A percentile compares a stretch with the other conserved stretches of the same genome.
phyloP scores from a whole-genome alignment of 305 asterid genomes.

The Petunia hybrid region DNA sequence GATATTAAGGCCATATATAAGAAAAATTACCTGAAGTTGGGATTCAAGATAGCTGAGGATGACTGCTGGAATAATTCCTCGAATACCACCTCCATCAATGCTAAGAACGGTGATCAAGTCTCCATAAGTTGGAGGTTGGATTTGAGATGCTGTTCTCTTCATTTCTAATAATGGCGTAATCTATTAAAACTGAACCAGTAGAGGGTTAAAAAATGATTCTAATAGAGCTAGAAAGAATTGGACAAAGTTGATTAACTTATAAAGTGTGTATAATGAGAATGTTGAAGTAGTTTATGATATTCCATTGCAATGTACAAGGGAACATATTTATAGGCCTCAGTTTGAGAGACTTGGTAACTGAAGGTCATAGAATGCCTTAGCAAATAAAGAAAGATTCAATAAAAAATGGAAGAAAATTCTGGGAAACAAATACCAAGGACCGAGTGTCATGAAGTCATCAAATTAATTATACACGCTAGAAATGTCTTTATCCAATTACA shows the following conservation, averaged over 20 bases:
- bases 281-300: not conserved
- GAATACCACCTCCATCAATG: constrained; percentile 59
- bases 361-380: not conserved
- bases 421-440: too few species aligned
- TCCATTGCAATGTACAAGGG: not conserved
- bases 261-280: not conserved
- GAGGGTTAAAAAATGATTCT: not conserved
- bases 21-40: constrained; percentile 37
- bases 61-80: constrained; percentile 56
- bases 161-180: not conserved
- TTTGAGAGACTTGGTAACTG: too few species aligned
- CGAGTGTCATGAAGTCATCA: too few species aligned
- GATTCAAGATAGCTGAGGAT: constrained; percentile 48
- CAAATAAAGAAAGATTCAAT: not conserved
- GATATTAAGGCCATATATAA: too few species aligned
- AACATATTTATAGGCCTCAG: constrained; percentile 11
- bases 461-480: too few species aligned
- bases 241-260: not conserved
- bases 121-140: constrained; percentile 43
- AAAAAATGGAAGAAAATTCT: too few species aligned
- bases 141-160: constrained; percentile 31
- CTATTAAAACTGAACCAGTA: not conserved
- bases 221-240: not conserved
- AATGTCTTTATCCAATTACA: too few species aligned
- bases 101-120: constrained; percentile 44